Evolutionary conservation across 1,284 basidiomycete species (phyloP).

Genomic region (Cutaneotrichosporon spelunceum): DNA sequence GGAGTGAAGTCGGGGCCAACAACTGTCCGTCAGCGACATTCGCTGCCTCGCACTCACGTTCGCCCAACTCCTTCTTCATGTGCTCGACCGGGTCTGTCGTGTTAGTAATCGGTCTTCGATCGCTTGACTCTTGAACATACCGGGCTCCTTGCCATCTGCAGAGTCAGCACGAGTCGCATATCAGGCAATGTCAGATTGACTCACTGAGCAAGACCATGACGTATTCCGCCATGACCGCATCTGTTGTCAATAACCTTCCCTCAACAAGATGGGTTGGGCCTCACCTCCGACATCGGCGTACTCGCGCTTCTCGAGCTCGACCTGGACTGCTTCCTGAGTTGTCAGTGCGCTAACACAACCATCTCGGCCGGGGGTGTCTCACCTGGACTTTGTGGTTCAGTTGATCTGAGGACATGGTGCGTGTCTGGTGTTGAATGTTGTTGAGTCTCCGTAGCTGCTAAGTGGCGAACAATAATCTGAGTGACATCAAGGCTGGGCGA

Average conservation of each 20-base stretch:
- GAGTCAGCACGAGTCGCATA: constrained; percentile 6
- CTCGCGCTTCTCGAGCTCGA: constrained; percentile 45
- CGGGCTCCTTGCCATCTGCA: constrained; percentile 43
- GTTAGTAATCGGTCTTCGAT: constrained; percentile 14
- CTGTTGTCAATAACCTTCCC: constrained; percentile 17
- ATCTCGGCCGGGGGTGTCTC: neutral
- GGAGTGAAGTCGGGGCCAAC: constrained; percentile 39
- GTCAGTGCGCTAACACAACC: neutral
- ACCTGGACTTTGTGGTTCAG: neutral
- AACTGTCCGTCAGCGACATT: constrained; percentile 19
- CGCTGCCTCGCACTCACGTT: constrained; percentile 24
- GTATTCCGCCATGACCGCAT: constrained; percentile 50
- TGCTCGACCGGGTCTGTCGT: constrained; percentile 32
- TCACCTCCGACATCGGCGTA: constrained; percentile 46
- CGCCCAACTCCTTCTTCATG: constrained; percentile 43
- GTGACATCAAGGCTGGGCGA: neutral
- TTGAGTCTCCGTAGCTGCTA: neutral
- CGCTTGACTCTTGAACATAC: constrained; percentile 24
- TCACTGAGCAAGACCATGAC: constrained; percentile 45
- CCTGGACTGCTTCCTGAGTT: constrained; percentile 38
- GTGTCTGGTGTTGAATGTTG: neutral
- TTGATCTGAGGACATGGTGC: constrained; percentile 1
- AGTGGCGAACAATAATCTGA: neutral
- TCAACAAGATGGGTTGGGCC: too few species aligned
- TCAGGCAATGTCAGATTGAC: constrained; percentile 8